Base-by-base conservation (phyloP, 2,329 filamentous ascomycete genomes). In the Pseudopyricularia cyperi region DNA sequence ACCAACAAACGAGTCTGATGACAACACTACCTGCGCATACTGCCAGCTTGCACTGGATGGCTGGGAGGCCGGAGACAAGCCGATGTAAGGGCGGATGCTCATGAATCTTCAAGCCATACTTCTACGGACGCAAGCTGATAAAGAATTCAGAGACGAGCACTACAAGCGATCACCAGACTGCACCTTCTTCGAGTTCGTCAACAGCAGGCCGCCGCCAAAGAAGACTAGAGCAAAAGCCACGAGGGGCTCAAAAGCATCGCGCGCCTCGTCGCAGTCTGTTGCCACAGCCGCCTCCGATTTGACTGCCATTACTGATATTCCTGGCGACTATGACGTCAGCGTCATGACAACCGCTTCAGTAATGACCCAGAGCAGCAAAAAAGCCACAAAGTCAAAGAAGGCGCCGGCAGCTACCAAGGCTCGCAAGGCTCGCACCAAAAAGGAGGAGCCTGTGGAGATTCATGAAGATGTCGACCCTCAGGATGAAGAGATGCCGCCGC, bases 1-100 rank as follows among this genome's bases (percentile, higher is more conserved):
- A 24, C 90, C 93, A 0, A 87, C 81, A 6, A 70, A 79, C 44
- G 89, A 91, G 44, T 88, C 83, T 12, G 84, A 93, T 57, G 93
- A 98, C 65, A 87, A 91, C 70, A 87, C 88, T 9, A 93, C 86
- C 11, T 98, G 93, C 64, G 77, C 87, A 28, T 96, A 97, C 68
- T 98, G 93, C 70, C 81, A 86, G 53, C 70, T 97, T 15, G 89
- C 85, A 11, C 76, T 98, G 11, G 91, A 97, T 65, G 89, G 89
- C 7, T 98, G 94, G 93, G 93, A 97, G 63, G 84, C 85, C 1
- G 83, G 84, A 54, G 93, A 98, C 65, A 88, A 95, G 63, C 93
- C 93, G 55, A 79, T 85, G 82, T 89, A 66, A 68, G 85, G 37
- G 15, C 48, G 6, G 4, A 3, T 37, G 19, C 22, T 26, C 12